Conservation (phyloP, 345 rosid species). For the Eucalyptus paniculata region DNA sequence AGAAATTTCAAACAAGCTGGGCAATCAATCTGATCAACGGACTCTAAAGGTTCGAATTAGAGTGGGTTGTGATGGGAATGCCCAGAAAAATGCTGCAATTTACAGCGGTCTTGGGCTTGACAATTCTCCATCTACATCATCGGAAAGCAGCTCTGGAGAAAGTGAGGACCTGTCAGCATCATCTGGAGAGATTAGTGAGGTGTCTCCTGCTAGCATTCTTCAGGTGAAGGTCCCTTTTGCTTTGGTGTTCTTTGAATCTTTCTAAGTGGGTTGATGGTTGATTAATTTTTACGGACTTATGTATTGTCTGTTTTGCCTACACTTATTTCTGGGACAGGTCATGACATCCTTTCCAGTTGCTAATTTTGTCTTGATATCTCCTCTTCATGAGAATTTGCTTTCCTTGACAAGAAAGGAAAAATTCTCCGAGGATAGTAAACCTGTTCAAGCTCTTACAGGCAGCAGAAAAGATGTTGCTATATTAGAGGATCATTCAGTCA, state of each 20-base stretch:
- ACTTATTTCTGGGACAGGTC: conserved; percentile 27
- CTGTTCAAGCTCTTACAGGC: neutral
- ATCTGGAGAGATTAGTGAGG: conserved; percentile 5
- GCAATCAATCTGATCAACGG: conserved; percentile 19
- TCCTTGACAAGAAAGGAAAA: conserved; percentile 15
- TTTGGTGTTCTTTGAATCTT: neutral
- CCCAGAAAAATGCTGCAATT: conserved; percentile 28
- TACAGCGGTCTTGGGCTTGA: conserved; percentile 49
- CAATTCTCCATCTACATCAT: conserved; percentile 39
- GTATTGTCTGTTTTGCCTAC: neutral
- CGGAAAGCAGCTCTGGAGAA: conserved; percentile 23
- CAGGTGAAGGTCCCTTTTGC: conserved; percentile 21
- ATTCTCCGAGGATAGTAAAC: conserved; percentile 3
- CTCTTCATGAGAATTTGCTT: conserved; percentile 50
- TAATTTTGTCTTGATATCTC: conserved; percentile 40
- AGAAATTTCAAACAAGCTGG: conserved; percentile 14
- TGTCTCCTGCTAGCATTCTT: conserved; percentile 54
- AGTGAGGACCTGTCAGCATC: conserved; percentile 11
- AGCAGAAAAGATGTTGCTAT: conserved; percentile 8
- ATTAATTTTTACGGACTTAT: neutral
- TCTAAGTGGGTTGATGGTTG: neutral
- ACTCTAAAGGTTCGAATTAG: conserved; percentile 44
- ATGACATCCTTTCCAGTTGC: conserved; percentile 51
- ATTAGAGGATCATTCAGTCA: conserved; percentile 7
- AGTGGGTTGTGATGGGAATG: conserved; percentile 29